These are phyloP conservation scores for Phaffomyces antillensis DNA, from an alignment of 805 yeast genomes.

Conservation along the genomic window DNA sequence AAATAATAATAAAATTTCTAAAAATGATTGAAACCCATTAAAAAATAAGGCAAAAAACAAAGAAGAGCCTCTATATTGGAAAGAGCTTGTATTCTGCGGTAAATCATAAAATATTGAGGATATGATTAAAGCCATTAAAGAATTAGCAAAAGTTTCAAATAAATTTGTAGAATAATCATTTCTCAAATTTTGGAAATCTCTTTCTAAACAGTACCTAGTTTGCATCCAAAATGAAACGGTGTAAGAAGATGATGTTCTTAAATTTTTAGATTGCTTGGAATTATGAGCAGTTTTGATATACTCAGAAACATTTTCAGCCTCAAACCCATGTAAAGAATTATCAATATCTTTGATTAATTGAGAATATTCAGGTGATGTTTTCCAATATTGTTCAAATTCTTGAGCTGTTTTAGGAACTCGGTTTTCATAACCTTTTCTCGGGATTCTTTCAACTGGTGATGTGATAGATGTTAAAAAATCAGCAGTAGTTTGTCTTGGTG, in stretches of 20 bases:
- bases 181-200: constrained; percentile 39
- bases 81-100: constrained; percentile 32
- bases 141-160: constrained; percentile 36
- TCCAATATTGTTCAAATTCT: constrained; percentile 44
- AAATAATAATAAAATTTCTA: constrained; percentile 47
- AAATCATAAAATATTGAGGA: constrained; percentile 51
- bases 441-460: constrained; percentile 40
- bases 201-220: constrained; percentile 33
- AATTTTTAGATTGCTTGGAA: constrained; percentile 41
- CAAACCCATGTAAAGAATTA: constrained; percentile 5
- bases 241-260: constrained; percentile 39
- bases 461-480: constrained; percentile 49
- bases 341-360: constrained; percentile 38
- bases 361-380: constrained; percentile 32
- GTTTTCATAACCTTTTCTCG: constrained; percentile 33
- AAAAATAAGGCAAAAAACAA: constrained; percentile 60
- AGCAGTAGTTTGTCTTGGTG: constrained; percentile 48
- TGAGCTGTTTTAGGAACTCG: constrained; percentile 42
- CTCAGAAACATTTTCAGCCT: constrained; percentile 16
- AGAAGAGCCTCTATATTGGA: constrained; percentile 50
- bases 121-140: constrained; percentile 43
- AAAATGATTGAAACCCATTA: constrained; percentile 48
- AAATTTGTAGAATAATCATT: constrained; percentile 43
- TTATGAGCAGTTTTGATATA: constrained; percentile 32
- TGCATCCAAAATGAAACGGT: constrained; percentile 44